Percentiles rank a stretch among this genome's conserved stretches.
Conservation (phyloP, 805 yeast genomes). For the Sugiyamaella marilandica region DNA sequence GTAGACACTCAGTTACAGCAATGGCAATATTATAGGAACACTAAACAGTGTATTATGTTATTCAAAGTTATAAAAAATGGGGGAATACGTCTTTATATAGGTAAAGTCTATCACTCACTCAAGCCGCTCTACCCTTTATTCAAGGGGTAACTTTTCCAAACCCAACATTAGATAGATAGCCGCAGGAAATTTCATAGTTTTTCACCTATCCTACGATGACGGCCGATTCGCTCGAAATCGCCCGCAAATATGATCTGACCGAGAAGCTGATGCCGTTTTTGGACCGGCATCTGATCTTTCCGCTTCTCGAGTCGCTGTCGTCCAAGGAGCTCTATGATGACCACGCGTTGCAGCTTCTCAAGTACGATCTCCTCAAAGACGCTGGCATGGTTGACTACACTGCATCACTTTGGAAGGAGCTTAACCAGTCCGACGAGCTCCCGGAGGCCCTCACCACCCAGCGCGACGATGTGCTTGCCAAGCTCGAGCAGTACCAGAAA, state of each 20-base stretch:
- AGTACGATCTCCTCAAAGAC: slow-evolving; percentile 51
- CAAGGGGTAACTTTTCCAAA: too few relatives aligned
- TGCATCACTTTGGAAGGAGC: slow-evolving; percentile 40
- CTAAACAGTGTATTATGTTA: too few relatives aligned
- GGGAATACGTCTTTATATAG: too few relatives aligned
- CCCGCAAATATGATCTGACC: slow-evolving; percentile 51
- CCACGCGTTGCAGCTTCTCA: slow-evolving; percentile 42
- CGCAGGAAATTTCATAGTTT: neutral
- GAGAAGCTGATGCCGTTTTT: slow-evolving; percentile 51
- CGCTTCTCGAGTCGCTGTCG: slow-evolving; percentile 46
- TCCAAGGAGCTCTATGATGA: slow-evolving; percentile 42
- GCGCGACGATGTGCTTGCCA: slow-evolving; percentile 34
- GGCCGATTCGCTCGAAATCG: slow-evolving; percentile 31
- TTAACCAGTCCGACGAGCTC: slow-evolving; percentile 37
- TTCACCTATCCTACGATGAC: neutral
- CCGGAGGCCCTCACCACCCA: slow-evolving; percentile 42
- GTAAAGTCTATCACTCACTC: too few relatives aligned
- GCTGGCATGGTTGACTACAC: slow-evolving; percentile 53
- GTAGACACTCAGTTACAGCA: too few relatives aligned
- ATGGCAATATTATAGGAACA: too few relatives aligned
- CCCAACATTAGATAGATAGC: too few relatives aligned
- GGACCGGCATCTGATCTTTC: slow-evolving; percentile 57
- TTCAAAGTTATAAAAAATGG: too few relatives aligned
- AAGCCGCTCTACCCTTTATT: too few relatives aligned
- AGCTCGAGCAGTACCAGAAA: slow-evolving; percentile 35